phyloP scores from a whole-genome alignment of 2,329 filamentous ascomycete genomes.

The Clathrospora elynae region DNA sequence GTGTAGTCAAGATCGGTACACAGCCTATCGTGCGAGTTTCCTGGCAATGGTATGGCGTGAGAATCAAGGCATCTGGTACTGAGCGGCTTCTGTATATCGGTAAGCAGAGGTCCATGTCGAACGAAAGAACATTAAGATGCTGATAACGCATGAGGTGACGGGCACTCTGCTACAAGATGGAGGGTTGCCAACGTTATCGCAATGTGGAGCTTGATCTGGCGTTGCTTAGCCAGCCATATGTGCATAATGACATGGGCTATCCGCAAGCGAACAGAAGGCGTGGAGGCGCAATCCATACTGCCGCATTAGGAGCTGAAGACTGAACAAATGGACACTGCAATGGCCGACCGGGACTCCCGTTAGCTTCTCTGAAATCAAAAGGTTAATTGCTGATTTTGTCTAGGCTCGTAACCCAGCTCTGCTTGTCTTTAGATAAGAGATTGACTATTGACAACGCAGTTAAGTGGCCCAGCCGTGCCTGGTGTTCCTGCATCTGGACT shows the following conservation, averaged over 20 bases:
- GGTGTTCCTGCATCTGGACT: slow-evolving; percentile 15
- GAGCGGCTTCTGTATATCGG: slow-evolving; percentile 7
- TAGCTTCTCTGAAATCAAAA: too few relatives aligned
- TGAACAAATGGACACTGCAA: background rate
- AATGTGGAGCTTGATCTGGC: slow-evolving; percentile 13
- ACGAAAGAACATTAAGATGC: slow-evolving; percentile 7
- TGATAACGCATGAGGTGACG: slow-evolving; percentile 8
- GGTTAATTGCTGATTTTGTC: slow-evolving; percentile 3
- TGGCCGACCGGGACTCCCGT: background rate
- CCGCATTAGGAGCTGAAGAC: slow-evolving; percentile 1
- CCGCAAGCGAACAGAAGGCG: slow-evolving; percentile 6
- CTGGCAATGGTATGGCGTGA: slow-evolving; percentile 3
- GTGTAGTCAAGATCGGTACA: slow-evolving; percentile 1
- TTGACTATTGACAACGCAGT: too few relatives aligned
- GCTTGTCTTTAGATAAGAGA: too few relatives aligned
- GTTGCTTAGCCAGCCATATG: slow-evolving; percentile 13
- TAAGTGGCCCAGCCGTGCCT: slow-evolving; percentile 12
- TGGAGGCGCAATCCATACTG: slow-evolving; percentile 1
- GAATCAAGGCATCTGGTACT: slow-evolving; percentile 10
- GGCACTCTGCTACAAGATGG: slow-evolving; percentile 12
- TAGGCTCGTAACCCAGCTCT: too few relatives aligned
- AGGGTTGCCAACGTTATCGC: slow-evolving; percentile 13
- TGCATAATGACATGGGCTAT: slow-evolving; percentile 6
- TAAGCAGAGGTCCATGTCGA: slow-evolving; percentile 3
- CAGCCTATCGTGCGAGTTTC: slow-evolving; percentile 4